phyloP scores from a whole-genome alignment of 1,139 yeast genomes.

The Lodderomyces margitis region DNA sequence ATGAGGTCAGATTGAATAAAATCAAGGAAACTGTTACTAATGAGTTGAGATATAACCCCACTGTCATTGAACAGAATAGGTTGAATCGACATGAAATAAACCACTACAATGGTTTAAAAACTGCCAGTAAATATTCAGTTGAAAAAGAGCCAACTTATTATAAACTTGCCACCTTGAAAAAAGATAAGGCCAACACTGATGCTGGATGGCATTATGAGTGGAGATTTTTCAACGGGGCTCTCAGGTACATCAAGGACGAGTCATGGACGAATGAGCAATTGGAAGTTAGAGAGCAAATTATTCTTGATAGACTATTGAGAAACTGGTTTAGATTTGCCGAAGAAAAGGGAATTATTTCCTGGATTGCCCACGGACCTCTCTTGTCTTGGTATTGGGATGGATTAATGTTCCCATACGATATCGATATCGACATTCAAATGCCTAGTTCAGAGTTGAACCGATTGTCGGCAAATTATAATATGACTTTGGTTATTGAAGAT shows the following conservation, averaged over 20 bases:
- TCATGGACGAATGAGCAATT: slow-evolving; percentile 25
- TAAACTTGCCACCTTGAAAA: slow-evolving; percentile 32
- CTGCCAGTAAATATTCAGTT: slow-evolving; percentile 17
- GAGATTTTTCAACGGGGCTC: slow-evolving; percentile 37
- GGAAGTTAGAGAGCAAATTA: slow-evolving; percentile 29
- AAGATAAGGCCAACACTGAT: slow-evolving; percentile 26
- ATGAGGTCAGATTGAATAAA: slow-evolving; percentile 22
- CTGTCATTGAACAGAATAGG: slow-evolving; percentile 14
- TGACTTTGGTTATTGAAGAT: slow-evolving; percentile 34
- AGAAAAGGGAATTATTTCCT: slow-evolving; percentile 38
- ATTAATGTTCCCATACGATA: slow-evolving; percentile 36
- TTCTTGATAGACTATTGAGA: slow-evolving; percentile 31
- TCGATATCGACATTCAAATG: slow-evolving; percentile 39
- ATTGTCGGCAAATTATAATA: slow-evolving; percentile 33
- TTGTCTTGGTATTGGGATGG: slow-evolving; percentile 44
- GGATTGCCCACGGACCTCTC: slow-evolving; percentile 54
- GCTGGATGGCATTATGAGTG: slow-evolving; percentile 43
- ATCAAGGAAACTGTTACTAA: slow-evolving; percentile 25
- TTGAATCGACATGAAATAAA: slow-evolving; percentile 23
- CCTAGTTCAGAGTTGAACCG: slow-evolving; percentile 33
- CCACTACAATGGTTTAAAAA: slow-evolving; percentile 26
- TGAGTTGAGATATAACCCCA: slow-evolving; percentile 23
- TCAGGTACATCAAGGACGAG: slow-evolving; percentile 20
- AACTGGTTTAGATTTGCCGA: slow-evolving; percentile 37
- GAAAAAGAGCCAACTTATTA: slow-evolving; percentile 31